phyloP scores from a whole-genome alignment of 2,329 filamentous ascomycete species.

The Xylaria sp. region DNA sequence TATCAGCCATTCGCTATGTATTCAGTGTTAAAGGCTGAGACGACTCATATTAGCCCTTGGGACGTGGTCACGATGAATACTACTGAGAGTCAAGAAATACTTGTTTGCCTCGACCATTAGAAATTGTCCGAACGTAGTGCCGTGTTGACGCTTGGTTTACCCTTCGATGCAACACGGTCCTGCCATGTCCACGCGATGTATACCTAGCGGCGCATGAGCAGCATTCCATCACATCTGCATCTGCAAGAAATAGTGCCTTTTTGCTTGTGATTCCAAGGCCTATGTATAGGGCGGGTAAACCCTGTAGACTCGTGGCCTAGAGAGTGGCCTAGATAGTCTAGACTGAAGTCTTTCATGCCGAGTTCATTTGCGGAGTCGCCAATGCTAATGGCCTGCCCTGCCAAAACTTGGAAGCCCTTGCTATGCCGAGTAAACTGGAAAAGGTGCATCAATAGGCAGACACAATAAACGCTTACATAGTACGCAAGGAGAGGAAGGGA shows the following conservation, averaged over 20 bases:
- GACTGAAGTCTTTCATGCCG: constrained; percentile 15
- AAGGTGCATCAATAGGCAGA: background rate
- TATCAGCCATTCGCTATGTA: constrained; percentile 7
- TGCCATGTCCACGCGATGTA: constrained; percentile 6
- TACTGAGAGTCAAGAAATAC: background rate
- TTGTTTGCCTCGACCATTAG: background rate
- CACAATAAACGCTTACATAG: background rate
- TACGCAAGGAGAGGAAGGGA: background rate
- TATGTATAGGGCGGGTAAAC: background rate
- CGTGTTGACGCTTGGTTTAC: background rate
- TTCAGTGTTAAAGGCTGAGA: constrained; percentile 1
- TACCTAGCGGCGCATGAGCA: background rate
- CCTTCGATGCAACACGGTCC: constrained; percentile 1
- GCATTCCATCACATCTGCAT: constrained; percentile 9
- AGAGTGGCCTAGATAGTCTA: no score
- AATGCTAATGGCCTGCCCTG: background rate
- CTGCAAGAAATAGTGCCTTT: constrained; percentile 3
- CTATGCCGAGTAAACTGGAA: constrained; percentile 18
- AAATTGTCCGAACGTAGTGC: background rate
- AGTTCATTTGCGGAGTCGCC: background rate
- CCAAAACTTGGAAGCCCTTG: background rate
- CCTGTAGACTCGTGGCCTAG: constrained; percentile 11
- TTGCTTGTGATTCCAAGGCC: background rate
- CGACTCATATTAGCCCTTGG: constrained; percentile 10
- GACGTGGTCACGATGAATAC: constrained; percentile 5